Percentiles rank a stretch among this genome's conserved stretches.
Evolutionary conservation across 768 basidiomycete species (phyloP).

Genomic region (Cyclocybe aegerita): DNA sequence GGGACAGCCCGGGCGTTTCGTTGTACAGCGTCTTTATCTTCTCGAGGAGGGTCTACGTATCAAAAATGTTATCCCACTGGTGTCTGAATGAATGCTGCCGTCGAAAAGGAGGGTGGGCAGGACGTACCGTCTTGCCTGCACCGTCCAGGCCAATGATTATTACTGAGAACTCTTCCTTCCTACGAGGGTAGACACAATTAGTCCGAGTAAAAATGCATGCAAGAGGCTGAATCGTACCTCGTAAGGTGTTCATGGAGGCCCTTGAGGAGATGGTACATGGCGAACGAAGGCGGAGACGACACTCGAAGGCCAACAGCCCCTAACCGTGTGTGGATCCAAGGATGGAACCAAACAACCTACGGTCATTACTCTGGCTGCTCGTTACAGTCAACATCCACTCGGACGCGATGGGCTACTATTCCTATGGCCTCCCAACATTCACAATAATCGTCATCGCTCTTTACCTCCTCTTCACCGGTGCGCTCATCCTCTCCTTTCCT

Average conservation of each 20-base stretch:
- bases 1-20: conserved; percentile 80
- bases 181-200: conserved; percentile 21
- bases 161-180: conserved; percentile 90
- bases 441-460: conserved; percentile 66
- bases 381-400: conserved; percentile 7
- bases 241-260: conserved; percentile 91
- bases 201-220: not conserved
- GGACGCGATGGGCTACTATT: conserved; percentile 44
- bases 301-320: not conserved
- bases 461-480: conserved; percentile 90
- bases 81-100: conserved; percentile 11
- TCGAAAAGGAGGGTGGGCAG: conserved; percentile 3
- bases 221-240: conserved; percentile 41
- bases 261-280: conserved; percentile 93
- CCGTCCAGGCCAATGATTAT: conserved; percentile 94
- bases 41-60: conserved; percentile 76
- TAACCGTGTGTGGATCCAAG: conserved; percentile 15
- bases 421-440: conserved; percentile 68
- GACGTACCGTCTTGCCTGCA: conserved; percentile 82
- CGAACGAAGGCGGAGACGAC: conserved; percentile 23
- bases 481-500: conserved; percentile 15
- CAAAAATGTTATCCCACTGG: not conserved
- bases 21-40: conserved; percentile 93
- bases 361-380: conserved; percentile 10
- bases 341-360: conserved; percentile 20